Base-by-base conservation (phyloP, 352 stramenopile species). In the Pythium phragmiticola region DNA sequence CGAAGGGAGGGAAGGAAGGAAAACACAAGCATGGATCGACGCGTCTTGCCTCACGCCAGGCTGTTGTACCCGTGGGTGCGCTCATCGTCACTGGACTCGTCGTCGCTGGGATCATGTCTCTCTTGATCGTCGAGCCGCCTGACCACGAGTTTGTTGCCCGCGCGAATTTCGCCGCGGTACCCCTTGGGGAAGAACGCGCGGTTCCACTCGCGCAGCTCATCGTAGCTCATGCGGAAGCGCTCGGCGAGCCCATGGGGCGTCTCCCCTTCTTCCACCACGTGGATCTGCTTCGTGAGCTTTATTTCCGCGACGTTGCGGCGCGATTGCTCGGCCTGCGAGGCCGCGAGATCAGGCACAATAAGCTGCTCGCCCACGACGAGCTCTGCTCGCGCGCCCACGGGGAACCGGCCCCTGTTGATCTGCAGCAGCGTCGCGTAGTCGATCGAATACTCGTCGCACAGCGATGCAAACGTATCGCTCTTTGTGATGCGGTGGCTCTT, bases 201-300 rank as follows among this genome's bases (percentile, higher is more conserved):
- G 61, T 95, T 95, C 65, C 68, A 93, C 70, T 93, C 86, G 34
- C 86, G 86, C 63, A 95, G 75, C 70, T 93, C 84, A 36, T 95
- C 86, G 58, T 90, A 90, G 55, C 77, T 92, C 86, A 95, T 95
- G 43, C 65, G 70, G 70, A 89, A 95, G 33, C 55, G 61, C 36
- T 70, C 73, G 0, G 80, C 80, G 53, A 95, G 71, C 16, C 57
- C 70, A 57, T 91, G 73, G 16, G 86, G 84, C n/a, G 86, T 92
- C 30, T 95, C 86, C 45, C 77, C 84, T 2, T 62, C 54, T 42
- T 87, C 74, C n/a, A 95, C 86, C 11, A 88, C 65, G 57, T 95
- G 83, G 55, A 95, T 95, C 69, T 93, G 82, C 75, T 92, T 93
- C 48, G 82, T 95, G 34, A 95, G 84, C 61, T 83, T 90, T 41